These are phyloP conservation scores for Saccharomycopsis schoenii DNA, from an alignment of 805 yeast genomes.

Conservation along the genomic window DNA sequence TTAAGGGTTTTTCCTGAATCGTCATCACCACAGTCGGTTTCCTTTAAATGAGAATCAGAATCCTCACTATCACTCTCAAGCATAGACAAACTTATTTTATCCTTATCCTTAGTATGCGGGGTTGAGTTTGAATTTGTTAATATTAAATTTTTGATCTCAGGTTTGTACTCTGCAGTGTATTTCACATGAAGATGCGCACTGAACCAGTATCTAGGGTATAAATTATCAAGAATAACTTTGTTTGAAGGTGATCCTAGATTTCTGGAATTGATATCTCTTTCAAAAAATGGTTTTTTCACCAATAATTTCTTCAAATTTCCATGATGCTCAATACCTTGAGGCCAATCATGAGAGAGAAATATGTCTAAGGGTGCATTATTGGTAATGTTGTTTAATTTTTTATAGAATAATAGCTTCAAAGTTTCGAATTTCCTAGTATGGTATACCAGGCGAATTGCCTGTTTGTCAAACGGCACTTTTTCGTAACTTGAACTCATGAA, in stretches of 20 bases:
- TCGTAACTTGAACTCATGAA: constrained; percentile 34
- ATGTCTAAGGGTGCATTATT: constrained; percentile 34
- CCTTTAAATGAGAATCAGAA: background rate
- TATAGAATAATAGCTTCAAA: constrained; percentile 38
- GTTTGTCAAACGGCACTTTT: constrained; percentile 37
- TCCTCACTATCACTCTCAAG: constrained; percentile 4
- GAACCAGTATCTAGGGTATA: constrained; percentile 71
- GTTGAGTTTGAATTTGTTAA: background rate
- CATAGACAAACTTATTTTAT: background rate
- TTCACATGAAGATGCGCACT: constrained; percentile 82
- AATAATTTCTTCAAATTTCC: constrained; percentile 51
- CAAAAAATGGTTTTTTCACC: constrained; percentile 55
- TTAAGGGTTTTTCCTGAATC: background rate
- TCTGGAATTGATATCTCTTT: constrained; percentile 46
- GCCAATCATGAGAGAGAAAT: constrained; percentile 90
- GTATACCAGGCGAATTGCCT: constrained; percentile 49
- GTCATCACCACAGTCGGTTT: background rate
- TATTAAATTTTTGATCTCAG: constrained; percentile 18
- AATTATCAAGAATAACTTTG: constrained; percentile 38
- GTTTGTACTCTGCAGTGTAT: constrained; percentile 40
- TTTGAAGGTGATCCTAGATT: constrained; percentile 67
- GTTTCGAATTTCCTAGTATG: constrained; percentile 64
- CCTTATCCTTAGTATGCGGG: background rate
- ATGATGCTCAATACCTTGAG: constrained; percentile 57
- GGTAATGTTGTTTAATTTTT: constrained; percentile 21